Conservation (phyloP, 2,329 filamentous ascomycete genomes). For the Claviceps cyperi region DNA sequence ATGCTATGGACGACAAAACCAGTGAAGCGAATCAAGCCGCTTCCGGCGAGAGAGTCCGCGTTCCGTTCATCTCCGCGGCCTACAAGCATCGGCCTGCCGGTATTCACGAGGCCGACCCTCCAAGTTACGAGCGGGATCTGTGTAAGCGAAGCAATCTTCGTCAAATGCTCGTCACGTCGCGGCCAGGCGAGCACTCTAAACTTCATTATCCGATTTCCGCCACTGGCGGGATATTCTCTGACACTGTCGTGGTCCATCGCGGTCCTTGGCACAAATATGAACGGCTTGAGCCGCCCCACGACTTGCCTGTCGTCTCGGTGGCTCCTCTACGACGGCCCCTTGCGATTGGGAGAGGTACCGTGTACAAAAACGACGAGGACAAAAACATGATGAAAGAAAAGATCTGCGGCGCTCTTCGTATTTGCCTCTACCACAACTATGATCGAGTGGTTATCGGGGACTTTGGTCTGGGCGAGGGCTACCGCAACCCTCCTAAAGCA, state of each 20-base stretch:
- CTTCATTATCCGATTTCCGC: constrained; percentile 58
- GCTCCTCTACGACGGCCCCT: constrained; percentile 56
- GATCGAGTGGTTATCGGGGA: constrained; percentile 45
- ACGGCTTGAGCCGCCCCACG: constrained; percentile 37
- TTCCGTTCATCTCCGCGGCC: constrained; percentile 55
- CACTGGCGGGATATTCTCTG: constrained; percentile 55
- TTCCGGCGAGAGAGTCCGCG: constrained; percentile 18
- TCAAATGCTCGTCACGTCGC: constrained; percentile 50
- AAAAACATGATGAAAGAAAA: constrained; percentile 58
- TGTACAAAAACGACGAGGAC: constrained; percentile 59
- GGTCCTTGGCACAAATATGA: constrained; percentile 55
- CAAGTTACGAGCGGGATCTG: constrained; percentile 47
- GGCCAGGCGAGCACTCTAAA: constrained; percentile 30
- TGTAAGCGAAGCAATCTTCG: constrained; percentile 62
- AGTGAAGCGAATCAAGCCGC: constrained; percentile 20
- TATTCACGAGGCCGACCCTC: constrained; percentile 57
- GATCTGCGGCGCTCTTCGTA: constrained; percentile 54
- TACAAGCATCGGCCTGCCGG: constrained; percentile 64
- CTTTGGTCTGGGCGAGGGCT: constrained; percentile 49
- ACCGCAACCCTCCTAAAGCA: constrained; percentile 50
- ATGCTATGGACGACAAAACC: constrained; percentile 24
- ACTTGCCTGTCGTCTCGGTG: constrained; percentile 57
- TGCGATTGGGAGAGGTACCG: constrained; percentile 54
- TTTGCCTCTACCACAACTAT: constrained; percentile 48
- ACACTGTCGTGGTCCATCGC: constrained; percentile 57